These are phyloP conservation scores for Cryptococcus deneoformans DNA, from an alignment of 1,284 basidiomycete genomes.

Conservation along the genomic window DNA sequence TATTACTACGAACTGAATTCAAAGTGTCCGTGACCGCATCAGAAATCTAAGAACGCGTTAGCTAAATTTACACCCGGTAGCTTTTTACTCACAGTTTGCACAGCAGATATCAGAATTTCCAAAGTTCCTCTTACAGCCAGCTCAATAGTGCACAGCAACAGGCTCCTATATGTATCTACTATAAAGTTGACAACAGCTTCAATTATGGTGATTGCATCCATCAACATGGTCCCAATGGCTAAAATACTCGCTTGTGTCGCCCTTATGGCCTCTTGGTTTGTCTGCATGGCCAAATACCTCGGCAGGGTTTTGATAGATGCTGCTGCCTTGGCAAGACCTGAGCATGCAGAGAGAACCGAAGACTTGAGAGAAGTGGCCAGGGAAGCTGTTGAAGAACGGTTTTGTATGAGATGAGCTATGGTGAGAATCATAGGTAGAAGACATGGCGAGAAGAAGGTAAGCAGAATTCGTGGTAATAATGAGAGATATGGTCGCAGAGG, in stretches of 20 bases:
- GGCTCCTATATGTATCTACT: constrained; percentile 84
- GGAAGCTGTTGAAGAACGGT: constrained; percentile 59
- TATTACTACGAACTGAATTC: constrained; percentile 59
- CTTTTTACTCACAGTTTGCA: constrained; percentile 63
- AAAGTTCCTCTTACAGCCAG: constrained; percentile 79
- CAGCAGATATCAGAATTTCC: constrained; percentile 73
- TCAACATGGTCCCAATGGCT: constrained; percentile 67
- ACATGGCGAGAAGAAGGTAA: constrained; percentile 64
- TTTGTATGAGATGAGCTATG: constrained; percentile 72
- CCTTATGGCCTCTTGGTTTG: constrained; percentile 72
- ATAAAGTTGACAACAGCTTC: constrained; percentile 87
- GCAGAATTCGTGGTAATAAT: constrained; percentile 73
- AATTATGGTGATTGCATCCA: constrained; percentile 67
- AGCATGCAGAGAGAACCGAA: constrained; percentile 72
- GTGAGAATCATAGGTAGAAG: constrained; percentile 83
- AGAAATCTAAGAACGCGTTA: constrained; percentile 60
- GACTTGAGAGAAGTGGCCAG: constrained; percentile 68
- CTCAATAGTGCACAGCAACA: constrained; percentile 89
- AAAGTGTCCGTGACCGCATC: constrained; percentile 63
- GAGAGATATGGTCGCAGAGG: constrained; percentile 74
- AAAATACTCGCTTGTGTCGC: constrained; percentile 75
- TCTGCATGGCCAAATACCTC: constrained; percentile 76
- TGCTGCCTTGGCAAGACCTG: constrained; percentile 76
- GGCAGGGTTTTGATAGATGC: constrained; percentile 79
- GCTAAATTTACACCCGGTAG: not conserved